phyloP scores from a whole-genome alignment of 2,329 filamentous ascomycete species.

The Sporothrix pseudoabietina region DNA sequence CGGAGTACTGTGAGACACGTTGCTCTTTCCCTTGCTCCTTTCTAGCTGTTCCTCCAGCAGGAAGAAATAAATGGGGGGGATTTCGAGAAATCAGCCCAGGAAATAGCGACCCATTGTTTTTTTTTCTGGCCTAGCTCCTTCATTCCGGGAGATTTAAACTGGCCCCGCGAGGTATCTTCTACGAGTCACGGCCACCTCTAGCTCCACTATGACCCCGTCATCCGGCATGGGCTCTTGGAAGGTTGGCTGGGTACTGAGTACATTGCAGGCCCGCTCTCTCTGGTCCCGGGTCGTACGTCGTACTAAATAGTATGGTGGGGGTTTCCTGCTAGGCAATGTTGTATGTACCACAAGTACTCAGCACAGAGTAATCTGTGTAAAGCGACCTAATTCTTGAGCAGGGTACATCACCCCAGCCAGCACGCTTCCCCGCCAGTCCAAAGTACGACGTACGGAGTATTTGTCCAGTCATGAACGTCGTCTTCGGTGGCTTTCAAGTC shows the following conservation, averaged over 20 bases:
- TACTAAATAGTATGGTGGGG: constrained; percentile 30
- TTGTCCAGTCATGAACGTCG: constrained; percentile 26
- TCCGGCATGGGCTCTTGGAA: constrained; percentile 5
- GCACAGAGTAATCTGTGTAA: fast-evolving
- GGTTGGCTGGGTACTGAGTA: constrained; percentile 1
- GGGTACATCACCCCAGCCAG: background rate
- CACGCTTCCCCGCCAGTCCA: constrained; percentile 26
- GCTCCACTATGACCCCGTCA: constrained; percentile 5
- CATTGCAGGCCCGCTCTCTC: constrained; percentile 10
- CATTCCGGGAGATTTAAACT: constrained; percentile 36
- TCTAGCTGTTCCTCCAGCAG: background rate
- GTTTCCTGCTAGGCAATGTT: constrained; percentile 20
- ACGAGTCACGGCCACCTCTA: constrained; percentile 14
- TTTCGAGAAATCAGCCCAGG: constrained; percentile 28
- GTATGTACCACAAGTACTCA: constrained; percentile 5
- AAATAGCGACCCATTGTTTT: constrained; percentile 29
- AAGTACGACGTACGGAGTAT: constrained; percentile 11
- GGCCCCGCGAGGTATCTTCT: constrained; percentile 31
- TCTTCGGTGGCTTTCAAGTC: background rate
- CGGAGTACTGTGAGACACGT: background rate
- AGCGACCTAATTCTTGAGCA: background rate
- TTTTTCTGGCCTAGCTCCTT: constrained; percentile 31
- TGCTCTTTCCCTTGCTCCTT: background rate
- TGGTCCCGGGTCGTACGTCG: constrained; percentile 16
- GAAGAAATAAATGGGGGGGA: constrained; percentile 3